Percentiles rank a stretch among this genome's conserved stretches.
phyloP scores from a whole-genome alignment of 805 yeast genomes.

The Wickerhamiella kazuoi region DNA sequence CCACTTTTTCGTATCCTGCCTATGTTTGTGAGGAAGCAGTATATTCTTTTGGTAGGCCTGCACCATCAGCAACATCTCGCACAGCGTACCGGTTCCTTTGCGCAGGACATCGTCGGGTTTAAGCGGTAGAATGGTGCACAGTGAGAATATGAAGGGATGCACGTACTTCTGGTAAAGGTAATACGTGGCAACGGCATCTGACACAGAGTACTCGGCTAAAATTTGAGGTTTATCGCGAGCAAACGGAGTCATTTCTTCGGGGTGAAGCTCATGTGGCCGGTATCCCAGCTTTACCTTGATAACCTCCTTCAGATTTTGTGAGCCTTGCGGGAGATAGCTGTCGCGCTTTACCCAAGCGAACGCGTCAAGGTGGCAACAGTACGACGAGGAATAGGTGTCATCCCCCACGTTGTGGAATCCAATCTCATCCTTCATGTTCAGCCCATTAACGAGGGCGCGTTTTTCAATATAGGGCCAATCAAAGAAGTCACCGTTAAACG shows the following conservation, averaged over 20 bases:
- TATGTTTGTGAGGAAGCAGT: slow-evolving; percentile 79
- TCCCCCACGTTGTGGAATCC: slow-evolving; percentile 91
- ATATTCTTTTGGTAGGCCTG: slow-evolving; percentile 74
- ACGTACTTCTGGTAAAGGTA: slow-evolving; percentile 91
- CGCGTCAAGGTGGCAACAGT: slow-evolving; percentile 96
- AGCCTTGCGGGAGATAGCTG: slow-evolving; percentile 92
- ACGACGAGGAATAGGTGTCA: slow-evolving; percentile 68
- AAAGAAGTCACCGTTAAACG: slow-evolving; percentile 95
- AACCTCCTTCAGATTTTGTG: slow-evolving; percentile 95
- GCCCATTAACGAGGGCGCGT: slow-evolving; percentile 64
- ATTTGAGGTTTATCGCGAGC: slow-evolving; percentile 88
- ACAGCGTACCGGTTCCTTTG: slow-evolving; percentile 95
- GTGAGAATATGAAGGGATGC: slow-evolving; percentile 89
- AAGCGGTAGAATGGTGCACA: slow-evolving; percentile 86
- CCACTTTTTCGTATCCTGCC: slow-evolving; percentile 86
- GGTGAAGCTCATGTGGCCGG: slow-evolving; percentile 91
- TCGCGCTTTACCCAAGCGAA: slow-evolving; percentile 97
- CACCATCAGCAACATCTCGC: slow-evolving; percentile 93
- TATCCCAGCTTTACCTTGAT: slow-evolving; percentile 91
- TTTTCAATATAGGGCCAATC: slow-evolving; percentile 98
- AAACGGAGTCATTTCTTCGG: slow-evolving; percentile 95
- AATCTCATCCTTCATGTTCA: slow-evolving; percentile 79
- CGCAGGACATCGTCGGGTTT: slow-evolving; percentile 92
- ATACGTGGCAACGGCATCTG: slow-evolving; percentile 98
- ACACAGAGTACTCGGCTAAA: slow-evolving; percentile 90